Percentiles rank a stretch among this genome's conserved stretches.
Conservation (phyloP, 257 asterid species). For the Fraxinus quadrangulata region DNA sequence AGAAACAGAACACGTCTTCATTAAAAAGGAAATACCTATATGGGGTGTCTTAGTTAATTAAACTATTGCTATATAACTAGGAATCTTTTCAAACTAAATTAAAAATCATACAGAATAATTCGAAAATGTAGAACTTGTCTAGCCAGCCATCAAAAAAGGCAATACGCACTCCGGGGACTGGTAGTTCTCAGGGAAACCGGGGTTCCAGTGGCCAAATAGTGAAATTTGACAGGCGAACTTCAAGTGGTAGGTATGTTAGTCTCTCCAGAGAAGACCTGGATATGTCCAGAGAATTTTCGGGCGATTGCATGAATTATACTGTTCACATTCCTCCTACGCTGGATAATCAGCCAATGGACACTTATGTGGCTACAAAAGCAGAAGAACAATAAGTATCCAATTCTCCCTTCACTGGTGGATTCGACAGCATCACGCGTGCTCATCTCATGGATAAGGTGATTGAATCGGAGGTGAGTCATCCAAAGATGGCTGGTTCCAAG, state of each 20-base stretch:
- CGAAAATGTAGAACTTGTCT: constrained; percentile 48
- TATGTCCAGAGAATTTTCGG: constrained; percentile 62
- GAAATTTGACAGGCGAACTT: constrained; percentile 77
- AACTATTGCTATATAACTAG: not conserved
- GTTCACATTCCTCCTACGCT: constrained; percentile 93
- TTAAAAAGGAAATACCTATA: not conserved
- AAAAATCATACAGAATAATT: not conserved
- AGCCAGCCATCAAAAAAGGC: constrained; percentile 64
- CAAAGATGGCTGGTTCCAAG: constrained; percentile 87
- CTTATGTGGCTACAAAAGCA: constrained; percentile 70
- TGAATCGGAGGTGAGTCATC: constrained; percentile 75
- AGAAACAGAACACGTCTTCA: not conserved
- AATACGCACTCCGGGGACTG: constrained; percentile 24
- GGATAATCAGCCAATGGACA: constrained; percentile 80
- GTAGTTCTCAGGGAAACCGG: constrained; percentile 32
- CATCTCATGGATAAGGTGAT: constrained; percentile 95
- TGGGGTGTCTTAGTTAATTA: not conserved
- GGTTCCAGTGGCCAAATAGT: constrained; percentile 60
- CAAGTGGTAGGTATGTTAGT: constrained; percentile 79
- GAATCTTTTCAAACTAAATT: not conserved
- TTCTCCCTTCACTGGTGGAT: constrained; percentile 82
- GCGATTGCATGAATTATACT: constrained; percentile 72
- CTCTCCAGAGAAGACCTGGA: constrained; percentile 75
- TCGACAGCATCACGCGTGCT: constrained; percentile 85
- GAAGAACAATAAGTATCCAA: constrained; percentile 89